These are phyloP conservation scores for Wallacemonas sp. DNA, from an alignment of 208 protist genomes.

Conservation along the genomic window DNA sequence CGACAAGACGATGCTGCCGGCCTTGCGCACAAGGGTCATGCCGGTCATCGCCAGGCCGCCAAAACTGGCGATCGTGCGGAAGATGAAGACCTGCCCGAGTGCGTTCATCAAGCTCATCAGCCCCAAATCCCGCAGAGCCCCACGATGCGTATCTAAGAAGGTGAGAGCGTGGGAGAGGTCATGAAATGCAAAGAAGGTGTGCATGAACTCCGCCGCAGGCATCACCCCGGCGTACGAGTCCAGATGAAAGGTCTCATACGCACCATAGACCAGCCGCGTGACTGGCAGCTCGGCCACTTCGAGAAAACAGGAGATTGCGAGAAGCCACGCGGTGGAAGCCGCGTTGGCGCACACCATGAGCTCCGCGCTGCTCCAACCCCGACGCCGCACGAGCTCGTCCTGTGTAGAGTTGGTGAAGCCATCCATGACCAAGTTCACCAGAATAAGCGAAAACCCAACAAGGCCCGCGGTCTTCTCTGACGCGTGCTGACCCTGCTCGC, in stretches of 20 bases:
- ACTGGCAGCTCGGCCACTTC: constrained; percentile 29
- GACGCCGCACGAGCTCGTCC: constrained; percentile 66
- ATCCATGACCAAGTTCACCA: constrained; percentile 71
- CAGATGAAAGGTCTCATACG: constrained; percentile 11
- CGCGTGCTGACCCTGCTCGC: background rate
- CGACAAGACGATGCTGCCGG: constrained; percentile 74
- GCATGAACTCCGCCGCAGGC: background rate
- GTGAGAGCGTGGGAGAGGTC: constrained; percentile 45
- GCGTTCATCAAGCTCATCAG: constrained; percentile 71
- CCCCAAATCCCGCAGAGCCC: constrained; percentile 55
- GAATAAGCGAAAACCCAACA: constrained; percentile 53
- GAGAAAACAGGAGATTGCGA: constrained; percentile 28
- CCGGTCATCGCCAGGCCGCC: constrained; percentile 74
- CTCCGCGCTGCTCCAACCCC: constrained; percentile 46
- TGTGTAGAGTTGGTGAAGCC: constrained; percentile 87
- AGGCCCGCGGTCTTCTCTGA: background rate
- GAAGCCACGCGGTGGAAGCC: constrained; percentile 38
- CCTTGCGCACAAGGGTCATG: constrained; percentile 83
- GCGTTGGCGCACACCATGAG: constrained; percentile 77
- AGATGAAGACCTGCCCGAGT: constrained; percentile 82
- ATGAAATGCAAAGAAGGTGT: constrained; percentile 38
- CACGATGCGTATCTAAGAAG: constrained; percentile 56
- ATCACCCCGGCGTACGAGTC: background rate
- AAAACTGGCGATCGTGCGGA: constrained; percentile 76
- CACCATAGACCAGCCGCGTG: constrained; percentile 11